Percentiles rank a stretch among this genome's conserved stretches.
phyloP scores from a whole-genome alignment of 73 alveolate species.

The Breviolum minutum region DNA sequence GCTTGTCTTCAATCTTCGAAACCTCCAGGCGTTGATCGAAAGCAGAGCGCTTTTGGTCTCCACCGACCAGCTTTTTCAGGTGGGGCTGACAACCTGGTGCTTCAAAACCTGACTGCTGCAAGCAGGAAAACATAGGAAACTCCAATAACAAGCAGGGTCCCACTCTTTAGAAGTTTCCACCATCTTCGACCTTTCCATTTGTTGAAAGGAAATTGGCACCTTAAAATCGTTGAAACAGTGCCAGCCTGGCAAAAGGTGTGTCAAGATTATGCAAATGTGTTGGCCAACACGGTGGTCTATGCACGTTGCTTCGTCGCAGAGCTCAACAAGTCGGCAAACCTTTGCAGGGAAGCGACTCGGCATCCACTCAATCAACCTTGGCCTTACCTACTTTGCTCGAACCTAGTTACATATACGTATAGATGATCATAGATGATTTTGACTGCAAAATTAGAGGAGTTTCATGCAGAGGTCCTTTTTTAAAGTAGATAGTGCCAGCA shows the following conservation, averaged over 20 bases:
- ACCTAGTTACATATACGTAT: no score
- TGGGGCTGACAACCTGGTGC: neutral
- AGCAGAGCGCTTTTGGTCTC: neutral
- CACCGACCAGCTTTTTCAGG: slow-evolving; percentile 28
- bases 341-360: slow-evolving; percentile 12
- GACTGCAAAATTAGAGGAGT: no score
- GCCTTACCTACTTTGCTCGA: no score
- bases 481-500: no score
- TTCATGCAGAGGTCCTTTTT: no score
- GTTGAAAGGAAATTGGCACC: no score
- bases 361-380: neutral
- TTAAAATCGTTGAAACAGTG: no score
- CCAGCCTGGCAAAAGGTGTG: neutral
- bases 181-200: no score
- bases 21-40: slow-evolving; percentile 6
- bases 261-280: slow-evolving; percentile 20
- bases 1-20: no score
- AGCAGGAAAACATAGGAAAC: neutral
- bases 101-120: neutral
- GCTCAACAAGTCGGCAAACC: neutral
- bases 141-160: no score
- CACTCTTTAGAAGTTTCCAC: no score
- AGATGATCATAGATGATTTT: no score
- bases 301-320: slow-evolving; percentile 44
- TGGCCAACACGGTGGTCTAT: slow-evolving; percentile 65